Base-by-base conservation (phyloP, 129 eudicot species). In the Mikania micrantha region DNA sequence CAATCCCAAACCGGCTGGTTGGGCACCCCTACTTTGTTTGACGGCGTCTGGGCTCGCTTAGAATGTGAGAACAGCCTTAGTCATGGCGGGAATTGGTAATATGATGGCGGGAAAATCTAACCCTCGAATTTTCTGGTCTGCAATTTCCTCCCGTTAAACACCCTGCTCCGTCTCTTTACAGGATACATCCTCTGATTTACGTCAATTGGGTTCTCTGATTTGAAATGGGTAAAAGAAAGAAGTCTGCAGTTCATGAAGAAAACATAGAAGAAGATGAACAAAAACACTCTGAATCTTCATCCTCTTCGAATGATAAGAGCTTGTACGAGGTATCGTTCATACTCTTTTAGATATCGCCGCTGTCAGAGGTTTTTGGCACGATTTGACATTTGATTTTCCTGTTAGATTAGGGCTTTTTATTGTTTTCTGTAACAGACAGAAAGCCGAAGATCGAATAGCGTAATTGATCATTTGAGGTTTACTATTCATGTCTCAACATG, bases 321-420 rank as follows among this genome's bases (percentile, higher is more conserved):
- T 84, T 92, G 69, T 92, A 92, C 73, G 96, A 92, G 95, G 98
- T 92, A 76, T 13, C 4, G n/a, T n/a, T n/a, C n/a, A n/a, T n/a
- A n/a, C n/a, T n/a, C n/a, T n/a, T n/a, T n/a, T n/a, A n/a, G n/a
- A n/a, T n/a, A n/a, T n/a, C 10, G 5, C 10, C 40, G 38, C 32
- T 9, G 17, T 63, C n/a, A 27, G 49, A 31, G 25, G 15, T 54
- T 74, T 40, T 19, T 74, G 60, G 65, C 65, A 29, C 13, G 15
- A 17, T 68, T 69, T 21, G 19, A 38, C 12, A 7, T 48, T 52
- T 35, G 16, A 17, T 9, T 39, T 39, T 50, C 4, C n/a, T 36
- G 12, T n/a, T 52, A 50, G 32, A 48, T 73, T 63, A 63, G 41
- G 70, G 64, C 20, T 73, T 11, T 35, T 10, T 21, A 15, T 8